Conservation (phyloP, 768 basidiomycete species). For the Phaeolepiota aurea region DNA sequence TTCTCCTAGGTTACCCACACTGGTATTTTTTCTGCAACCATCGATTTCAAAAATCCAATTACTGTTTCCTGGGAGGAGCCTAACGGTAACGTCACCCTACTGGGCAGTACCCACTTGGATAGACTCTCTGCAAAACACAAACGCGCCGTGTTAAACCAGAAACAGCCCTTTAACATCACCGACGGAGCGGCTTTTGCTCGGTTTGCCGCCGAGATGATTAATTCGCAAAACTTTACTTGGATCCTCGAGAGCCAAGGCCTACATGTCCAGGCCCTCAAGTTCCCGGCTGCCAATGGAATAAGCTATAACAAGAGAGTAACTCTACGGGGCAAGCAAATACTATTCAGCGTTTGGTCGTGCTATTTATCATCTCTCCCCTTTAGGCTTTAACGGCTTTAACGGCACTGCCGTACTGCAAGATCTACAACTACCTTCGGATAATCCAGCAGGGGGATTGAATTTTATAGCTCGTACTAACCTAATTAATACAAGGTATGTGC, state of each 20-base stretch:
- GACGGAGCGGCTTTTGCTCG: slow-evolving; percentile 51
- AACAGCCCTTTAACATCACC: slow-evolving; percentile 45
- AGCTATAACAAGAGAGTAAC: slow-evolving; percentile 54
- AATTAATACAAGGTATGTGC: slow-evolving; percentile 44
- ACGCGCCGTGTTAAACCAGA: slow-evolving; percentile 56
- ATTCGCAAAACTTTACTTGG: slow-evolving; percentile 62
- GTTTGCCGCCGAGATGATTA: slow-evolving; percentile 60
- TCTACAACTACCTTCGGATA: slow-evolving; percentile 59
- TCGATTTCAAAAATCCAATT: slow-evolving; percentile 50
- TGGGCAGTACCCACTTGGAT: slow-evolving; percentile 49
- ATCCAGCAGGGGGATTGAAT: slow-evolving; percentile 59
- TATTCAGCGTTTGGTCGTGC: no score
- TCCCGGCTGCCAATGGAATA: slow-evolving; percentile 59
- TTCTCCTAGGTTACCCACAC: slow-evolving; percentile 50
- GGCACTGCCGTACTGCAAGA: slow-evolving; percentile 46
- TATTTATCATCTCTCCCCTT: no score
- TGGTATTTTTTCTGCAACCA: slow-evolving; percentile 55
- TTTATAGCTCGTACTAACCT: slow-evolving; percentile 50
- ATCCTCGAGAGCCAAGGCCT: slow-evolving; percentile 46
- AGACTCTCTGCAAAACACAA: slow-evolving; percentile 41
- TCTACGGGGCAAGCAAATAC: slow-evolving; percentile 51
- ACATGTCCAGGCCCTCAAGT: slow-evolving; percentile 55
- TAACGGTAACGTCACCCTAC: slow-evolving; percentile 30
- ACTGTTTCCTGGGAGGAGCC: slow-evolving; percentile 50
- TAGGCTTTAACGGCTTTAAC: slow-evolving; percentile 60